phyloP scores from a whole-genome alignment of 306 rosid species.

The Cicer arietinum region DNA sequence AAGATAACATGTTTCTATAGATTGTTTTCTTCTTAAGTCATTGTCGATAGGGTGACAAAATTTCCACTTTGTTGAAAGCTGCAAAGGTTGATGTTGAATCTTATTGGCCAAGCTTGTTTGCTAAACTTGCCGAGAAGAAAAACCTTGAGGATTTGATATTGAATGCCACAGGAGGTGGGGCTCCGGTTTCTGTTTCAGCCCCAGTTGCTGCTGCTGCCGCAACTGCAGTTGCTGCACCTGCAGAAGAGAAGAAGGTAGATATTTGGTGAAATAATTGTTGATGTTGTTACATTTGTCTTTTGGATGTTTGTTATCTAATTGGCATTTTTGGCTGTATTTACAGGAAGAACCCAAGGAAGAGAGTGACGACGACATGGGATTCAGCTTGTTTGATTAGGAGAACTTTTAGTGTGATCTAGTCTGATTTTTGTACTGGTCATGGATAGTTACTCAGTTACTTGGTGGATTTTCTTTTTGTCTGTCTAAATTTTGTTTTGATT shows the following conservation, averaged over 20 bases:
- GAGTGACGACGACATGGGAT: constrained; percentile 70
- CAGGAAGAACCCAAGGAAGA: constrained; percentile 74
- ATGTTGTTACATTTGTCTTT: neutral
- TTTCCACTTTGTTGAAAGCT: constrained; percentile 61
- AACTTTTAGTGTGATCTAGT: constrained; percentile 15
- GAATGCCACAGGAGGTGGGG: constrained; percentile 63
- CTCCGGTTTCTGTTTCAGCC: constrained; percentile 58
- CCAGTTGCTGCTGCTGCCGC: constrained; percentile 51
- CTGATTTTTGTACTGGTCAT: neutral
- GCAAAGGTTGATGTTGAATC: constrained; percentile 63
- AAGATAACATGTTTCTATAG: neutral
- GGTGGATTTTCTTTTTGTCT: constrained; percentile 8
- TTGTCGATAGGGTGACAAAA: constrained; percentile 66
- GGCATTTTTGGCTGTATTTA: neutral
- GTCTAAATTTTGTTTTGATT: constrained; percentile 25
- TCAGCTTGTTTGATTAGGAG: constrained; percentile 69
- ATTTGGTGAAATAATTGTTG: neutral
- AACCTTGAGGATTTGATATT: constrained; percentile 64
- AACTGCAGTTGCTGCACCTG: constrained; percentile 53
- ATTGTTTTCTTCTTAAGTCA: constrained; percentile 45
- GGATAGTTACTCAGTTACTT: neutral
- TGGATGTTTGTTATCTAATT: constrained; percentile 32
- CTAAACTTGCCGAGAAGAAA: constrained; percentile 75
- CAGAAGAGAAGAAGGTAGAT: constrained; percentile 75
- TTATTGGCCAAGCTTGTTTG: constrained; percentile 73